phyloP scores from a whole-genome alignment of 345 rosid species.

The Erodium maritimum region DNA sequence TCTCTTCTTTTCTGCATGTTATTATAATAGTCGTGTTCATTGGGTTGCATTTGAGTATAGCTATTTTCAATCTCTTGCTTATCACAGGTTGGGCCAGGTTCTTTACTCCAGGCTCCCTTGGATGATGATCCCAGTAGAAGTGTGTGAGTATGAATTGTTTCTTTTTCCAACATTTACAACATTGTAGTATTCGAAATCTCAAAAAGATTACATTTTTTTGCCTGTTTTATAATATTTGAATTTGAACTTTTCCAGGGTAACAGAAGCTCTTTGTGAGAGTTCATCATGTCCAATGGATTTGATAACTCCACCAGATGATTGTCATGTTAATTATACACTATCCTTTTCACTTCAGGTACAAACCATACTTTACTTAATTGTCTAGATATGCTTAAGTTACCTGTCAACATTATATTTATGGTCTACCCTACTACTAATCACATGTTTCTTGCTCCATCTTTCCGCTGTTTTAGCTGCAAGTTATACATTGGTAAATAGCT shows the following conservation, averaged over 20 bases:
- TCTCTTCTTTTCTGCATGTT: neutral
- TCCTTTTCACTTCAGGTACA: constrained; percentile 88
- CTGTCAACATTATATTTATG: neutral
- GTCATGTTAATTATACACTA: constrained; percentile 89
- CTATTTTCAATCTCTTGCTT: constrained; percentile 7
- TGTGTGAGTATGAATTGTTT: constrained; percentile 56
- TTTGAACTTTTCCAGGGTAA: constrained; percentile 41
- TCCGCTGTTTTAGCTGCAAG: neutral
- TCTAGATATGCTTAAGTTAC: neutral
- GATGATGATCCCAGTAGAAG: constrained; percentile 61
- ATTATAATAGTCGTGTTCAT: neutral
- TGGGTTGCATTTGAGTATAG: no score
- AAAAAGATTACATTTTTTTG: neutral
- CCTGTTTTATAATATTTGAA: neutral
- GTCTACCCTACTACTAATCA: neutral
- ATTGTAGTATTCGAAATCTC: constrained; percentile 3
- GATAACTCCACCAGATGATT: constrained; percentile 94
- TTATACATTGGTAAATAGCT: neutral
- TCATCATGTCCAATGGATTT: constrained; percentile 80
- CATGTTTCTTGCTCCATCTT: neutral
- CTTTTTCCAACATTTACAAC: constrained; percentile 3
- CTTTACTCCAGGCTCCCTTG: constrained; percentile 79
- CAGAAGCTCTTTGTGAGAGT: constrained; percentile 60
- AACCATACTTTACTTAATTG: constrained; percentile 7
- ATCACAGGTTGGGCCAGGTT: constrained; percentile 83